Percentiles rank a stretch among this genome's conserved stretches.
Evolutionary conservation across 352 stramenopile genomes (phyloP).

Genomic region (Pythium rhizo-oryzae): DNA sequence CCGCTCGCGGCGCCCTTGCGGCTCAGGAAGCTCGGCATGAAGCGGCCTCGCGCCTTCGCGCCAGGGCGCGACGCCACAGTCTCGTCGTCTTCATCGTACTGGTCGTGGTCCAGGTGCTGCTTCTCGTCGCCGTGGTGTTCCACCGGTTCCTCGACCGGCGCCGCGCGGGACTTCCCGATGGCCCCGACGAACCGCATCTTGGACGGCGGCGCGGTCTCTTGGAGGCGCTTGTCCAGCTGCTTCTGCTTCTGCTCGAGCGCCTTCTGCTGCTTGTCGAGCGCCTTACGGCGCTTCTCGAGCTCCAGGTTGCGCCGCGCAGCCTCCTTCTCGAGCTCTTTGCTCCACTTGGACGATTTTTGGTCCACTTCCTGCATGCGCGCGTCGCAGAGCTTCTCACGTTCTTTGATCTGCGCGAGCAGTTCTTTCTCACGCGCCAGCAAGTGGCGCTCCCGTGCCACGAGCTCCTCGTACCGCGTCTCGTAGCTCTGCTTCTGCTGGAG

Average conservation of each 20-base stretch:
- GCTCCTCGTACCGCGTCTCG: constrained; percentile 14
- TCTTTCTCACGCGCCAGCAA: constrained; percentile 17
- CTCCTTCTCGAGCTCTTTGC: constrained; percentile 29
- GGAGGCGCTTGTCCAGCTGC: constrained; percentile 24
- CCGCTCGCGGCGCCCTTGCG: not conserved
- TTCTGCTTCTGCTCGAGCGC: constrained; percentile 22
- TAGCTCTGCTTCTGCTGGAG: not conserved
- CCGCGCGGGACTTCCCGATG: constrained; percentile 16
- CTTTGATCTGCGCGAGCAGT: constrained; percentile 7
- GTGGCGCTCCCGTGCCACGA: constrained; percentile 18
- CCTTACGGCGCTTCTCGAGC: constrained; percentile 22
- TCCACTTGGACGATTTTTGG: constrained; percentile 15
- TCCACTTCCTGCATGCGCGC: constrained; percentile 16
- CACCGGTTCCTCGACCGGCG: not conserved
- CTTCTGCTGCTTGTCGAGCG: constrained; percentile 24
- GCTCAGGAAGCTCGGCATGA: constrained; percentile 3
- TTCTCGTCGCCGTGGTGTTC: not conserved
- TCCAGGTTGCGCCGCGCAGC: constrained; percentile 10
- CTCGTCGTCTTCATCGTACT: constrained; percentile 32
- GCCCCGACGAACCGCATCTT: constrained; percentile 17
- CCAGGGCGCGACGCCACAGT: not conserved
- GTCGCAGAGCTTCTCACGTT: constrained; percentile 20
- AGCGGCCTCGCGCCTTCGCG: not conserved
- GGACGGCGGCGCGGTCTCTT: constrained; percentile 17
- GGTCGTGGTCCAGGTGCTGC: not conserved